Evolutionary conservation across 139 green algal genomes (phyloP).

Genomic region (Limnomonas spitsbergensis): DNA sequence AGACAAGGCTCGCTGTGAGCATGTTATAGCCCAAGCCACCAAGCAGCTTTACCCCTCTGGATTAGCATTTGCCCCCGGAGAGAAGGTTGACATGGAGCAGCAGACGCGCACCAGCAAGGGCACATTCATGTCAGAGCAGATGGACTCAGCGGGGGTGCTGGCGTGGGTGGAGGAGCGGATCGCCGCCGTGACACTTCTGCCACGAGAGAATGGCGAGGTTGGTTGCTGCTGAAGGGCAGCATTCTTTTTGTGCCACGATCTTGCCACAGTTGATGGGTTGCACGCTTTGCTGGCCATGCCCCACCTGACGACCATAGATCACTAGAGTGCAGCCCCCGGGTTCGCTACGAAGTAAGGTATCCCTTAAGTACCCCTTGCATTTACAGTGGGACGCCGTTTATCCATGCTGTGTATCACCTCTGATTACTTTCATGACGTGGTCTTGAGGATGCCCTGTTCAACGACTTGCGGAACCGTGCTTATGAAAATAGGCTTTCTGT

Average conservation of each 20-base stretch:
- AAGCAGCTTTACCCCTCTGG: constrained; percentile 37
- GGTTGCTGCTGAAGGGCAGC: neutral
- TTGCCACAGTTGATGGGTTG: neutral
- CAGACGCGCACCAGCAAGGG: constrained; percentile 53
- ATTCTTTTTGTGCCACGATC: neutral
- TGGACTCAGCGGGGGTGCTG: constrained; percentile 38
- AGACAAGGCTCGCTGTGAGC: constrained; percentile 32
- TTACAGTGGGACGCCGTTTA: too few relatives aligned
- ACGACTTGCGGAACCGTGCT: too few relatives aligned
- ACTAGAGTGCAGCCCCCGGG: neutral
- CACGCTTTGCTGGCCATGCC: neutral
- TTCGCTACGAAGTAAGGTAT: neutral
- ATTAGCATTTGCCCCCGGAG: constrained; percentile 42
- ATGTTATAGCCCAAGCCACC: constrained; percentile 24
- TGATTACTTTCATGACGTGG: too few relatives aligned
- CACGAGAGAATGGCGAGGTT: constrained; percentile 50
- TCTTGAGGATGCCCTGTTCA: too few relatives aligned
- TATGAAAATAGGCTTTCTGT: neutral
- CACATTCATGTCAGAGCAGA: constrained; percentile 38
- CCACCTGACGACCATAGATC: neutral
- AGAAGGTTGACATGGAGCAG: constrained; percentile 34
- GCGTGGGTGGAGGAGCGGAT: constrained; percentile 53
- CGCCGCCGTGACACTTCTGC: constrained; percentile 41
- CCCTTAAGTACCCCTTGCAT: neutral
- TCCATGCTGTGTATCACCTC: too few relatives aligned